Conservation (phyloP, 257 asterid genomes). For the Solanum medicagineum region DNA sequence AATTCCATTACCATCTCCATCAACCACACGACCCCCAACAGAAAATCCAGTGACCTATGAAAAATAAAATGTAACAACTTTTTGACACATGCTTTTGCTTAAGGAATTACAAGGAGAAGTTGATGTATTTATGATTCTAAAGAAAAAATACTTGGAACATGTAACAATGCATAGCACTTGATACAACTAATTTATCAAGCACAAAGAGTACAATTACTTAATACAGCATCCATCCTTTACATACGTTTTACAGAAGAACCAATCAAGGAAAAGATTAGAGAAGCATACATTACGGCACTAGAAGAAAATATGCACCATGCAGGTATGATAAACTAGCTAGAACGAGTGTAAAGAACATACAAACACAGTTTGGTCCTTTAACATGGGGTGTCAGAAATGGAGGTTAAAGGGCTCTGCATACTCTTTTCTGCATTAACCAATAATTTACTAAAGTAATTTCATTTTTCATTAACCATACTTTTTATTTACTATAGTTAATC, state of each 20-base stretch:
- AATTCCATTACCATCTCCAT: conserved; percentile 71
- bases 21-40: conserved; percentile 95
- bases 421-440: background rate
- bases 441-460: background rate
- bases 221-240: background rate
- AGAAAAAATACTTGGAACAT: background rate
- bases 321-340: background rate
- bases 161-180: background rate
- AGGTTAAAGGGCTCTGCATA: background rate
- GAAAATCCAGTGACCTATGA: conserved; percentile 94
- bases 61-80: conserved; percentile 2
- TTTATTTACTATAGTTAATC: background rate
- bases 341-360: background rate
- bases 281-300: background rate
- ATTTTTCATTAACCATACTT: background rate
- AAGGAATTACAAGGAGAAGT: background rate
- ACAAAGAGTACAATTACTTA: background rate
- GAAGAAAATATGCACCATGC: background rate
- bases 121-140: background rate
- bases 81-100: background rate
- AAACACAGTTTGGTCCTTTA: background rate
- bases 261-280: background rate
- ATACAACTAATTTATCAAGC: background rate
- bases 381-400: background rate
- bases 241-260: background rate